Evolutionary conservation across 805 yeast species (phyloP).

Genomic region (Starmerella floris): DNA sequence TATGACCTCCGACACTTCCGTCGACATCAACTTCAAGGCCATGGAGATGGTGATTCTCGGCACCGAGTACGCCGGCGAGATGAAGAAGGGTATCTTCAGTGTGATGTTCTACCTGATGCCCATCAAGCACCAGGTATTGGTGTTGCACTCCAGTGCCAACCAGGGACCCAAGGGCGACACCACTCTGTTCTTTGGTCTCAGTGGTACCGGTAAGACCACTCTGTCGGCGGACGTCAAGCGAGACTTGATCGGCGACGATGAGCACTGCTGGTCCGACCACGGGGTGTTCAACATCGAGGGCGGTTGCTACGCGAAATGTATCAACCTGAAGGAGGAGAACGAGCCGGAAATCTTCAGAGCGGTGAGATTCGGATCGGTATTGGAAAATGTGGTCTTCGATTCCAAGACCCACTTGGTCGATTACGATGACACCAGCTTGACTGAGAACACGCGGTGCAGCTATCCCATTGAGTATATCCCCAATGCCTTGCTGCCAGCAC

Average conservation of each 20-base stretch:
- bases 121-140: slow-evolving; percentile 74
- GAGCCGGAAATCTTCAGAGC: slow-evolving; percentile 98
- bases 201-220: slow-evolving; percentile 98
- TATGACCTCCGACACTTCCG: slow-evolving; percentile 92
- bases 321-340: slow-evolving; percentile 75
- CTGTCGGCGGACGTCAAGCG: slow-evolving; percentile 92
- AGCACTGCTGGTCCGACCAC: slow-evolving; percentile 97
- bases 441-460: slow-evolving; percentile 97
- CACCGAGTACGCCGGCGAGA: slow-evolving; percentile 98
- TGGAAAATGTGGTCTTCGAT: slow-evolving; percentile 87
- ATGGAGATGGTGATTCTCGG: slow-evolving; percentile 99
- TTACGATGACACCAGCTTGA: slow-evolving; percentile 64
- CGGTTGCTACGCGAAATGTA: slow-evolving; percentile 97
- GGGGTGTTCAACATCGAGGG: slow-evolving; percentile 99
- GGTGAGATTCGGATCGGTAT: slow-evolving; percentile 82
- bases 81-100: slow-evolving; percentile 98
- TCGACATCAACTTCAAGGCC: slow-evolving; percentile 88
- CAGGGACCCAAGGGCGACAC: slow-evolving; percentile 81
- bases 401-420: slow-evolving; percentile 68
- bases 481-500: slow-evolving; percentile 90
- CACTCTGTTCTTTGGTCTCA: slow-evolving; percentile 87
- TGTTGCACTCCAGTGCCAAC: slow-evolving; percentile 90
- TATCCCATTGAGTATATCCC: slow-evolving; percentile 96
- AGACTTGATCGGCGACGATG: slow-evolving; percentile 92
- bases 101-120: slow-evolving; percentile 99